Evolutionary conservation across 176 grass and related monocot species (phyloP).

Genomic region (Aegilops longissima): DNA sequence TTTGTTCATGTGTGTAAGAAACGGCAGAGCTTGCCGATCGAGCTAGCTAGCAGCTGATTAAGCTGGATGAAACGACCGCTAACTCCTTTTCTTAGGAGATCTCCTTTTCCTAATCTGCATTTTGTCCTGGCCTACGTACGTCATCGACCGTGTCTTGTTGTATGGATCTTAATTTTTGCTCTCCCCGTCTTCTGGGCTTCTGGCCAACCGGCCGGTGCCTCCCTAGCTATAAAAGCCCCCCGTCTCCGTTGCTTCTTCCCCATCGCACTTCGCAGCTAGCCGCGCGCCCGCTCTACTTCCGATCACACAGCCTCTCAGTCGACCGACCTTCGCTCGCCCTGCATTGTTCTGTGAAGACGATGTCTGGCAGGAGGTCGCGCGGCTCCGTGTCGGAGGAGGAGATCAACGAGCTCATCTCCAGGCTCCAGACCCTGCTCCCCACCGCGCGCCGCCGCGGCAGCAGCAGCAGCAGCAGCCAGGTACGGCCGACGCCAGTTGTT

Average conservation of each 20-base stretch:
- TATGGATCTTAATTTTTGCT: background rate
- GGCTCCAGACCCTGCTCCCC: conserved; percentile 69
- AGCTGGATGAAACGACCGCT: background rate
- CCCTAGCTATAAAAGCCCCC: conserved; percentile 27
- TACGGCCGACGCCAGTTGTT: background rate
- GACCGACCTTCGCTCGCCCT: background rate
- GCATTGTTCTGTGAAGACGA: background rate
- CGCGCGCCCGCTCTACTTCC: background rate
- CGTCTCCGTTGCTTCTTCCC: background rate
- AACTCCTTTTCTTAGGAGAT: background rate
- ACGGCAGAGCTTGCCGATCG: too few relatives aligned
- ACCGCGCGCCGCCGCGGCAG: conserved; percentile 27
- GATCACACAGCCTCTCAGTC: background rate
- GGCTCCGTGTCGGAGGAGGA: conserved; percentile 62
- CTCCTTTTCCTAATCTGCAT: background rate
- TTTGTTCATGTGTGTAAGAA: background rate
- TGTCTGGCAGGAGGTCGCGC: conserved; percentile 58
- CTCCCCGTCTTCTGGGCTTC: background rate
- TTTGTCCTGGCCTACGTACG: background rate
- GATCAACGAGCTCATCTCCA: conserved; percentile 82
- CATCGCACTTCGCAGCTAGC: conserved; percentile 19
- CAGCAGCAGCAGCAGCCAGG: conserved; percentile 27
- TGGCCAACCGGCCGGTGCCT: background rate
- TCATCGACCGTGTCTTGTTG: background rate
- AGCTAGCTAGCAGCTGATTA: too few relatives aligned